Base-by-base conservation (phyloP, 2,329 filamentous ascomycete species). In the Periglandula ipomoeae region DNA sequence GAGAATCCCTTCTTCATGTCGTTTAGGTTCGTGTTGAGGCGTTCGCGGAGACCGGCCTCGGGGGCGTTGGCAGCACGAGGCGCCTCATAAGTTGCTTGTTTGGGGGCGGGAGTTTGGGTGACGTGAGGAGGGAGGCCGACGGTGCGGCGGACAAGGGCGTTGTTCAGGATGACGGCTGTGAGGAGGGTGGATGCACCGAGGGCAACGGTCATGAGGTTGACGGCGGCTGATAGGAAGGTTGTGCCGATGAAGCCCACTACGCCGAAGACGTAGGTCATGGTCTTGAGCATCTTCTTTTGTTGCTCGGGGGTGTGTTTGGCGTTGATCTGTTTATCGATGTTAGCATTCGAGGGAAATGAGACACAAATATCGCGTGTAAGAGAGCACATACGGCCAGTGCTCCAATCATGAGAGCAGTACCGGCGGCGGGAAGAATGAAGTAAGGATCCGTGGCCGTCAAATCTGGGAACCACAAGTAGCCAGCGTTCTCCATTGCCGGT, bases 391-490 rank as follows among this genome's bases (percentile, higher is more conserved):
- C 74, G 49, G 72, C 73, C 49, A 88, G 68, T 45, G 80, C 75
- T 24, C 71, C 56, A 55, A 75, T 78, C 65, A 85, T 75, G 47
- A 80, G 60, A 7, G 61, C 65, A 1, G 81, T 75, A 3, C 82
- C 80, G 1, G 74, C 50, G 3, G 80, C 53, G 2, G 93, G 93
- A 27, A 97, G 69, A 37, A 93, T 64, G 57, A 79, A 91, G 58
- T 75, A 84, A 0, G 93, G 91, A 65, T 98, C 93, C 2, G 78
- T 65, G 20, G 81, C 61, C 0, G 88, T 84, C 53, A 98, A 67
- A 64, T 97, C 86, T 2, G 71, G 68, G 56, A 97, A 78, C 93
- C 93, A 98, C 37, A 82, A 68, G 32, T 82, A 68, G 3, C 87
- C 84, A 27, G 86, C 87, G 1, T 69, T 70, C 57, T 87, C 78